Percentiles rank a stretch among this genome's conserved stretches.
Conservation (phyloP, 2,329 filamentous ascomycete genomes). For the Nothopassalora personata region DNA sequence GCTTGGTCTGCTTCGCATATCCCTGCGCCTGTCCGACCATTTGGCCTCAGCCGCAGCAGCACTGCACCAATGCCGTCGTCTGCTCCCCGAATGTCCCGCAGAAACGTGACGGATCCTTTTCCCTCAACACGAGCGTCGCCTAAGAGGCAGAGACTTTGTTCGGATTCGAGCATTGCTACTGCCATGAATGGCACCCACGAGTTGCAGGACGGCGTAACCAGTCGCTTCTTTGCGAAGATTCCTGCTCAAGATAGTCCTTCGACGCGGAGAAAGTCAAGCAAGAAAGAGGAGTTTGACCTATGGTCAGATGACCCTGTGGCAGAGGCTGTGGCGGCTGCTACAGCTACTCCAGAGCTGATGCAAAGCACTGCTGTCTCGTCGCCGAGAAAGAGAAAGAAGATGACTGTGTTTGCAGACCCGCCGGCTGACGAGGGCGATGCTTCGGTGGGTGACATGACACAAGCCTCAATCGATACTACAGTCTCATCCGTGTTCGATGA, state of each 20-base stretch:
- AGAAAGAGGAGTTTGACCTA: constrained; percentile 40
- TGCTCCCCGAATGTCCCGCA: constrained; percentile 39
- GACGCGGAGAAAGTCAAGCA: constrained; percentile 33
- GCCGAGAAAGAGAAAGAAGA: constrained; percentile 28
- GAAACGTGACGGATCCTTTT: constrained; percentile 34
- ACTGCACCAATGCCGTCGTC: constrained; percentile 34
- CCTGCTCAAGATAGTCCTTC: constrained; percentile 39
- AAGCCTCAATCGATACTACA: constrained; percentile 8
- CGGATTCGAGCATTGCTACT: constrained; percentile 33
- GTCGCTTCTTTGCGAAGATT: constrained; percentile 41
- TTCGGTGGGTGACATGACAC: constrained; percentile 8
- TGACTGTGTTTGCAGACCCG: constrained; percentile 24
- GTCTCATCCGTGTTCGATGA: constrained; percentile 10
- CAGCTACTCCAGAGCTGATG: constrained; percentile 18
- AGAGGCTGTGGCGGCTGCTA: constrained; percentile 37
- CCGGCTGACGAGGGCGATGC: constrained; percentile 1
- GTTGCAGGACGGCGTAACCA: constrained; percentile 33
- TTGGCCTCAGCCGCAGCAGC: constrained; percentile 13
- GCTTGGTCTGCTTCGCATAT: constrained; percentile 53
- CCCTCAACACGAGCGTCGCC: constrained; percentile 11
- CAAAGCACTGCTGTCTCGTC: constrained; percentile 13
- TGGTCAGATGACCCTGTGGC: constrained; percentile 47
- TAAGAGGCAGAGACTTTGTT: constrained; percentile 35
- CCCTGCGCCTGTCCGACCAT: constrained; percentile 25
- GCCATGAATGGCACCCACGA: constrained; percentile 22